Evolutionary conservation across 1,284 basidiomycete species (phyloP), one percentile per base, ranked within the genome.

Genomic region (Ustilago loliicola): DNA sequence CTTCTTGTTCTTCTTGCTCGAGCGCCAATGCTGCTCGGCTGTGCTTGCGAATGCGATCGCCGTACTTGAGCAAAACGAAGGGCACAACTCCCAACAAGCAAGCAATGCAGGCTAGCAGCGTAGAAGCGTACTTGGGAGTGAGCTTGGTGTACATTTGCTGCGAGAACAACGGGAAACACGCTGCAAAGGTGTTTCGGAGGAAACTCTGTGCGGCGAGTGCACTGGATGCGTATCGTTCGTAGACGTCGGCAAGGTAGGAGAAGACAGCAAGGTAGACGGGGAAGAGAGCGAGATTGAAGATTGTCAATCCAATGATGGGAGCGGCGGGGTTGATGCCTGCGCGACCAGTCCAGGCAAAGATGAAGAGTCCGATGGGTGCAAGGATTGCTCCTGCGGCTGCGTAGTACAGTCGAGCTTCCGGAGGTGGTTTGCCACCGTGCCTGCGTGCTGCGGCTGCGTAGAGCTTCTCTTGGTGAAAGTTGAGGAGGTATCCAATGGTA

Each of bases 401-500:
- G 57, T 70, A 79, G 79, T 89, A 88, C 9, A 89, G 83, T 5
- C 88, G 72, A 6, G 87, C 88, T 80, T 89, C 88, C 3, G 88
- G 88, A 0, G 84, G 80, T 0, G 88, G 87, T 29, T 85, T 82
- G 7, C 88, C 88, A 1, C 82, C 77, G n/a, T 87, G 79, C 50
- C 61, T 67, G 38, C 59, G 47, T 13, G 72, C 72, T 2, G 73
- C 45, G 15, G 62, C 55, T 1, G 72, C 76, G 36, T 82, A 83
- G 17, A 82, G 65, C 48, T 72, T 64, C 21, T 81, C 81, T 47
- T 83, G 81, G 83, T 86, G 66, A 56, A 85, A 66, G 85, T 94
- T 92, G 47, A 91, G 91, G 27, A 92, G 80, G 45, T 92, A 91
- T 0, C 93, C 94, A 45, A 94, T 78, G 50, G 45, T 32, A 61